These are phyloP conservation scores for Kwoniella sp. DNA, from an alignment of 768 basidiomycete species.

Conservation along the genomic window DNA sequence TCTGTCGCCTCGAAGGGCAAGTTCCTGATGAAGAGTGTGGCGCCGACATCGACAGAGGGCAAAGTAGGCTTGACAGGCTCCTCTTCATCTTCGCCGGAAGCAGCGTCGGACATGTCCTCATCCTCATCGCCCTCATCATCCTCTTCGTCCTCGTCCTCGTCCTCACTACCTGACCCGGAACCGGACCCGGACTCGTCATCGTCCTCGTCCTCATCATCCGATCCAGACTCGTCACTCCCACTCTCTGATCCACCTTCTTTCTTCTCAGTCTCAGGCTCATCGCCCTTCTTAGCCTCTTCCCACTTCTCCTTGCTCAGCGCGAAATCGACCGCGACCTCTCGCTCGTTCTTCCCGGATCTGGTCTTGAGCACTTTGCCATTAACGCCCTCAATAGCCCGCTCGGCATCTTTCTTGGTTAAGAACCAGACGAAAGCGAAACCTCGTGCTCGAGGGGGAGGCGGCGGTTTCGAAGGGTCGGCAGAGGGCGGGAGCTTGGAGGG, in stretches of 20 bases:
- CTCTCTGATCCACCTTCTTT: slow-evolving; percentile 49
- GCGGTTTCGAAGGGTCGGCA: slow-evolving; percentile 55
- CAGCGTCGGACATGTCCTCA: slow-evolving; percentile 36
- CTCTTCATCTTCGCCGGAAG: slow-evolving; percentile 60
- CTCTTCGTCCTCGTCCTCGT: slow-evolving; percentile 48
- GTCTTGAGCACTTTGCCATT: slow-evolving; percentile 68
- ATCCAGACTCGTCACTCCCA: slow-evolving; percentile 42
- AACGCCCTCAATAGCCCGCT: slow-evolving; percentile 73
- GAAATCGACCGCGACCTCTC: slow-evolving; percentile 92
- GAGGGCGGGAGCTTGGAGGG: slow-evolving; percentile 51
- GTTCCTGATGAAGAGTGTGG: slow-evolving; percentile 91
- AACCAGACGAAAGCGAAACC: slow-evolving; percentile 98
- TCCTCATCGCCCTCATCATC: slow-evolving; percentile 45
- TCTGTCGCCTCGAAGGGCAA: slow-evolving; percentile 89
- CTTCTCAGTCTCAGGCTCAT: slow-evolving; percentile 44
- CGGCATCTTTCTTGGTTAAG: slow-evolving; percentile 79
- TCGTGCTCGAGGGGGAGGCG: slow-evolving; percentile 59
- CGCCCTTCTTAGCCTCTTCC: slow-evolving; percentile 74
- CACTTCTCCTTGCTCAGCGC: slow-evolving; percentile 91
- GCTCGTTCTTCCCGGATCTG: slow-evolving; percentile 60
- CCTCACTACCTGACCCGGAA: slow-evolving; percentile 17
- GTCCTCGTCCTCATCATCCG: slow-evolving; percentile 43
- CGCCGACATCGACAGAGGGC: slow-evolving; percentile 82
- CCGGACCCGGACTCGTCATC: slow-evolving; percentile 14
- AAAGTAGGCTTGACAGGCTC: slow-evolving; percentile 60